These are phyloP conservation scores for Erigeron canadensis DNA, from an alignment of 129 eudicot species.

Conservation along the genomic window DNA sequence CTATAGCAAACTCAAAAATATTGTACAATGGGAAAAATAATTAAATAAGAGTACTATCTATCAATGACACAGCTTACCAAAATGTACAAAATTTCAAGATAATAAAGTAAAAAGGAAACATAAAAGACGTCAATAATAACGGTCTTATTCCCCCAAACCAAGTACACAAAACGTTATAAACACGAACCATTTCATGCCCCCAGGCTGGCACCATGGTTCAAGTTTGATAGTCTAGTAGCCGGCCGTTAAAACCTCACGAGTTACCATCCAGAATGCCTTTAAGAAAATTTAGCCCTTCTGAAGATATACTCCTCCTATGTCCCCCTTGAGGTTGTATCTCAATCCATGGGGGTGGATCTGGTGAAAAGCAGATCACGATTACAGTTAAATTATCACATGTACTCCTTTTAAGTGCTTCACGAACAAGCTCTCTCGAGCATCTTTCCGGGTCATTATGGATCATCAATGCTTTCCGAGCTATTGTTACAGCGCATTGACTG, in stretches of 20 bases:
- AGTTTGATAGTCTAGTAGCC: background rate
- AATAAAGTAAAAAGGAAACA: background rate
- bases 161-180: slow-evolving; percentile 25
- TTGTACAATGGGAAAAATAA: slow-evolving; percentile 33
- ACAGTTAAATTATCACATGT: slow-evolving; percentile 79
- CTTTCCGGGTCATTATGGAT: slow-evolving; percentile 78
- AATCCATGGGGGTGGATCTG: slow-evolving; percentile 81
- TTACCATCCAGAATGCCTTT: slow-evolving; percentile 58
- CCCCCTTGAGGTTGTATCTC: slow-evolving; percentile 51
- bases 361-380: slow-evolving; percentile 67
- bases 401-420: slow-evolving; percentile 75
- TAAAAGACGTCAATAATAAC: background rate
- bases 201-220: slow-evolving; percentile 1
- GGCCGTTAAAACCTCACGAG: slow-evolving; percentile 19
- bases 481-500: slow-evolving; percentile 81
- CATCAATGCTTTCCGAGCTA: slow-evolving; percentile 74
- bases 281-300: slow-evolving; percentile 71
- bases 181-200: slow-evolving; percentile 2
- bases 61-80: slow-evolving; percentile 28
- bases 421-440: slow-evolving; percentile 76
- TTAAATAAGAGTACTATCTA: slow-evolving; percentile 30
- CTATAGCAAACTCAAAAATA: slow-evolving; percentile 18
- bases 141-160: slow-evolving; percentile 26
- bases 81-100: slow-evolving; percentile 28
- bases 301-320: slow-evolving; percentile 66